Evolutionary conservation across 371 early-diverging fungal genomes (phyloP).

Genomic region (Aphelidium insulamus): DNA sequence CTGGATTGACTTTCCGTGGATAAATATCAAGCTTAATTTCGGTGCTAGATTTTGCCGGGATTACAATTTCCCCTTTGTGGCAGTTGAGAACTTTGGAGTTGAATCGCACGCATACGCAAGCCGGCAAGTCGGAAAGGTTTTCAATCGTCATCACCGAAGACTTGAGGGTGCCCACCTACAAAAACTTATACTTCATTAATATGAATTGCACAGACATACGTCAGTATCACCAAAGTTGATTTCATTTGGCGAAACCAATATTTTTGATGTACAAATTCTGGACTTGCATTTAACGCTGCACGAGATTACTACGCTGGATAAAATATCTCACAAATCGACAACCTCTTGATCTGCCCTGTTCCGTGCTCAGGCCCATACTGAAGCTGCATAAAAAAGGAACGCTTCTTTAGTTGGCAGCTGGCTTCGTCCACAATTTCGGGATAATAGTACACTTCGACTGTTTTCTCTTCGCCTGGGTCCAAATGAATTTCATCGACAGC

Average conservation of each 20-base stretch:
- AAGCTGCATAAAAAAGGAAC: conserved; percentile 54
- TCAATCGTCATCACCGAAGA: conserved; percentile 53
- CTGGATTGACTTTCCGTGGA: conserved; percentile 92
- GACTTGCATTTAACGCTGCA: conserved; percentile 83
- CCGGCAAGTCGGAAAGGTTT: conserved; percentile 70
- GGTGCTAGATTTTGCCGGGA: conserved; percentile 58
- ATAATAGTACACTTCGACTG: conserved; percentile 53
- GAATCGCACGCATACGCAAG: conserved; percentile 62
- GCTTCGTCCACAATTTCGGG: conserved; percentile 35
- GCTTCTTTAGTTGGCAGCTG: conserved; percentile 39
- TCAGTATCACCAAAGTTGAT: conserved; percentile 88
- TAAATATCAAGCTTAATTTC: conserved; percentile 80
- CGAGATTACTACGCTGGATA: too few relatives aligned
- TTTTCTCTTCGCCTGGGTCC: conserved; percentile 62
- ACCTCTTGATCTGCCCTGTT: too few relatives aligned
- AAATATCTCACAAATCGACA: too few relatives aligned
- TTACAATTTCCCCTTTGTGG: conserved; percentile 44
- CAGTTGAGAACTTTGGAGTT: conserved; percentile 82
- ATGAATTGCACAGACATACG: too few relatives aligned
- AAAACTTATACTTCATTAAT: too few relatives aligned
- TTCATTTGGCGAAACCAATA: conserved; percentile 52
- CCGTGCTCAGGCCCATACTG: conserved; percentile 37
- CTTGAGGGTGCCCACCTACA: conserved; percentile 75
- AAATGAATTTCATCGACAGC: conserved; percentile 71
- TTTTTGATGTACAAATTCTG: conserved; percentile 76